Evolutionary conservation across 2,329 filamentous ascomycete species (phyloP).

Genomic region (Exophiala sp.): DNA sequence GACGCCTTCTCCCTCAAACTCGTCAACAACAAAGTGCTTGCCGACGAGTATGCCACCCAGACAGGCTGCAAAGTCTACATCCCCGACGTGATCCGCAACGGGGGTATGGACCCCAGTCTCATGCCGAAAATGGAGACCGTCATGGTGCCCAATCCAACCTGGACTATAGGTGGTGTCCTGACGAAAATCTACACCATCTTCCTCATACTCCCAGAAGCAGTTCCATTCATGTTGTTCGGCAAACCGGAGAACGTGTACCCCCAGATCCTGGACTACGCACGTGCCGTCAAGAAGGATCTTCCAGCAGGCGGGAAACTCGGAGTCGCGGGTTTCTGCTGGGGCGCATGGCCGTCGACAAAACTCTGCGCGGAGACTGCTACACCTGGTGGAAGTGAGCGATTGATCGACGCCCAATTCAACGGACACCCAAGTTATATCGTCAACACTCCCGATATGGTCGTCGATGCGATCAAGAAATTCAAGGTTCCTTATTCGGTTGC

Average conservation of each 20-base stretch:
- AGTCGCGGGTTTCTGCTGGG: constrained; percentile 60
- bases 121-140: constrained; percentile 22
- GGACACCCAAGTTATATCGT: constrained; percentile 50
- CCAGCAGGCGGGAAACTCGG: constrained; percentile 41
- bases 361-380: constrained; percentile 39
- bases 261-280: constrained; percentile 35
- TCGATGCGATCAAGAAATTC: constrained; percentile 22
- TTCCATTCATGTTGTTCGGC: constrained; percentile 27
- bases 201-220: constrained; percentile 4
- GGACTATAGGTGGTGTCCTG: constrained; percentile 7
- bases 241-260: constrained; percentile 30
- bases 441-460: constrained; percentile 43
- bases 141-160: constrained; percentile 3
- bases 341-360: constrained; percentile 50
- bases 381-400: constrained; percentile 26
- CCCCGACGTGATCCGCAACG: constrained; percentile 29
- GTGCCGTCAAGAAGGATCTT: constrained; percentile 30
- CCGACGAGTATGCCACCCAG: constrained; percentile 50
- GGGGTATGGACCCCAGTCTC: constrained; percentile 19
- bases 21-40: constrained; percentile 51
- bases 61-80: constrained; percentile 30
- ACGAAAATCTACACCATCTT: constrained; percentile 7
- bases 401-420: constrained; percentile 51
- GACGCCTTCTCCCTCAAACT: constrained; percentile 57
- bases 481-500: constrained; percentile 22